Conservation (phyloP, 192 early-diverging fungal species). For the Backusella morwellensis region DNA sequence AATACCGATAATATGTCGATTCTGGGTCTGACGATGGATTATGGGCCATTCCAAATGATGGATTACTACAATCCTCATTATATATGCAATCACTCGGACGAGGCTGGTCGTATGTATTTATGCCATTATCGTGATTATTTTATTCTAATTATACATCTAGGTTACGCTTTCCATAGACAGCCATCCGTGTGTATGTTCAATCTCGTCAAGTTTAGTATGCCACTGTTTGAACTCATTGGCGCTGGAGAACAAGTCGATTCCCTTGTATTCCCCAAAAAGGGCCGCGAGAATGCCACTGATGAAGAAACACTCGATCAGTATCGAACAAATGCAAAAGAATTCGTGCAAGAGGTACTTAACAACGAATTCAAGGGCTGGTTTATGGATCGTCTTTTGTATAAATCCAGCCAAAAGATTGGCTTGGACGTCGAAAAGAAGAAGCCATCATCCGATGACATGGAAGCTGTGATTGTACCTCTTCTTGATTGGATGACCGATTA, state of each 20-base stretch:
- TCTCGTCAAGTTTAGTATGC: conserved; percentile 62
- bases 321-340: conserved; percentile 36
- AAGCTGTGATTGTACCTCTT: conserved; percentile 59
- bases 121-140: neutral
- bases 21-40: conserved; percentile 71
- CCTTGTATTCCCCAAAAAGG: conserved; percentile 29
- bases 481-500: conserved; percentile 63
- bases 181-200: conserved; percentile 84
- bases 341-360: conserved; percentile 51
- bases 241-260: conserved; percentile 48
- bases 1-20: conserved; percentile 56
- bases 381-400: conserved; percentile 41
- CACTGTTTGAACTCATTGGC: conserved; percentile 65
- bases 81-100: conserved; percentile 81
- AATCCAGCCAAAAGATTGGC: conserved; percentile 69
- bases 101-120: conserved; percentile 62
- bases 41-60: conserved; percentile 84
- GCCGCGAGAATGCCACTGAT: neutral
- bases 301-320: conserved; percentile 24
- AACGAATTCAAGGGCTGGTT: conserved; percentile 52
- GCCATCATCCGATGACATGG: conserved; percentile 23
- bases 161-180: conserved; percentile 65
- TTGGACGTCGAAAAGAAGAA: conserved; percentile 8
- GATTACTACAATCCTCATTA: conserved; percentile 80
- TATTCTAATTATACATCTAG: neutral